phyloP scores from a whole-genome alignment of 2,329 filamentous ascomycete genomes.

The Colletotrichum orbiculare region DNA sequence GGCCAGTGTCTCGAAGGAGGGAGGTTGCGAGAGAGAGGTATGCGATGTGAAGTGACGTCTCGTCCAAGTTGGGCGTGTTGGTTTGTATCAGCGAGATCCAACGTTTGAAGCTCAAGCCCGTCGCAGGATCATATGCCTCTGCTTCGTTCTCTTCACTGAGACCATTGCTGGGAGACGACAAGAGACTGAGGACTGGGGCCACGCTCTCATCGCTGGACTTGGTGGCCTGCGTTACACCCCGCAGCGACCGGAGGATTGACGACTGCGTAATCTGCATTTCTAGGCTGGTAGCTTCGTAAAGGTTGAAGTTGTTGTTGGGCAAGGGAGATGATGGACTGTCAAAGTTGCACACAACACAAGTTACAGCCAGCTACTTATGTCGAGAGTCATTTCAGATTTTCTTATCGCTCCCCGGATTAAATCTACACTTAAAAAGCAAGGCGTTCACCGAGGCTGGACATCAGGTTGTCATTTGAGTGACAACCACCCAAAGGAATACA shows the following conservation, averaged over 20 bases:
- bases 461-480: not conserved
- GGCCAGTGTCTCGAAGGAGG: slow-evolving; percentile 9
- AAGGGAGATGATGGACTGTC: no score
- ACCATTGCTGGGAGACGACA: not conserved
- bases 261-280: not conserved
- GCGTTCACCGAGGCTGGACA: not conserved
- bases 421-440: not conserved
- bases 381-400: fast-evolving
- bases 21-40: slow-evolving; percentile 7
- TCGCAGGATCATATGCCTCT: no score
- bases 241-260: slow-evolving; percentile 2
- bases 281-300: no score
- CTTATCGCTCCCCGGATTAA: no score
- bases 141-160: not conserved
- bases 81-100: slow-evolving; percentile 2
- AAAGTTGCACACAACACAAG: no score
- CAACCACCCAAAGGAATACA: not conserved
- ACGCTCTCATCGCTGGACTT: not conserved
- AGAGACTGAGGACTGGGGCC: not conserved
- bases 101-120: not conserved
- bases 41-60: not conserved
- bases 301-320: no score
- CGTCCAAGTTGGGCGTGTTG: not conserved
- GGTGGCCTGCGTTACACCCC: slow-evolving; percentile 6
- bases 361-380: no score